Percentiles rank a stretch among this genome's conserved stretches.
phyloP scores from a whole-genome alignment of 2,329 filamentous ascomycete species.

The Trichoderma semiorbis region DNA sequence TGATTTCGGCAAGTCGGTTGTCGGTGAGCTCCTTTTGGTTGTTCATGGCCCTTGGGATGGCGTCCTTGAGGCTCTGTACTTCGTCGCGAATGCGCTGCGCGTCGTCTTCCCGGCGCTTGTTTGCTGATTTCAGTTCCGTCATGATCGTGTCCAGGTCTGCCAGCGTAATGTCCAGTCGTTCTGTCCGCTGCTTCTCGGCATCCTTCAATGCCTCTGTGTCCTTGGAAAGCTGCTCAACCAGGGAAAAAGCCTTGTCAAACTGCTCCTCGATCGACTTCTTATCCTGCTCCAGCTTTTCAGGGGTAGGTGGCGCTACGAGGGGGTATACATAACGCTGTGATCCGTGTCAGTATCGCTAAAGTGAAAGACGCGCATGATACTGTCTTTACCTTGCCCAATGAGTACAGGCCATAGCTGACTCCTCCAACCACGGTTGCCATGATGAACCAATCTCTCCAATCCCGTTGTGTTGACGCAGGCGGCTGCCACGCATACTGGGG shows the following conservation, averaged over 20 bases:
- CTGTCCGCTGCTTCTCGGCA: constrained; percentile 79
- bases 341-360: constrained; percentile 24
- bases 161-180: constrained; percentile 76
- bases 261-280: constrained; percentile 90
- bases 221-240: constrained; percentile 86
- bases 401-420: constrained; percentile 83
- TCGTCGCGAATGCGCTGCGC: constrained; percentile 83
- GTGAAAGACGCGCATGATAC: neutral
- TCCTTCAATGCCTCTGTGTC: constrained; percentile 87
- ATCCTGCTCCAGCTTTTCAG: constrained; percentile 89
- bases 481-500: constrained; percentile 57
- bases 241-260: constrained; percentile 85
- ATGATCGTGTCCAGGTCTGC: constrained; percentile 82
- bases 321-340: constrained; percentile 82
- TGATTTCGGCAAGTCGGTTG: constrained; percentile 76
- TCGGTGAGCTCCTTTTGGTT: constrained; percentile 84
- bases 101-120: constrained; percentile 81
- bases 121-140: constrained; percentile 74
- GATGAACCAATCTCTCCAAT: constrained; percentile 99
- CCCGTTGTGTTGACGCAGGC: constrained; percentile 63
- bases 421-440: constrained; percentile 95
- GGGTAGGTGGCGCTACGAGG: constrained; percentile 87
- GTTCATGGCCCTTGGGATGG: constrained; percentile 84
- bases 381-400: constrained; percentile 71
- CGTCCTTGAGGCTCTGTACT: constrained; percentile 73